Conservation (phyloP, 176 grass and related monocot genomes). For the Phoenix roebelenii region DNA sequence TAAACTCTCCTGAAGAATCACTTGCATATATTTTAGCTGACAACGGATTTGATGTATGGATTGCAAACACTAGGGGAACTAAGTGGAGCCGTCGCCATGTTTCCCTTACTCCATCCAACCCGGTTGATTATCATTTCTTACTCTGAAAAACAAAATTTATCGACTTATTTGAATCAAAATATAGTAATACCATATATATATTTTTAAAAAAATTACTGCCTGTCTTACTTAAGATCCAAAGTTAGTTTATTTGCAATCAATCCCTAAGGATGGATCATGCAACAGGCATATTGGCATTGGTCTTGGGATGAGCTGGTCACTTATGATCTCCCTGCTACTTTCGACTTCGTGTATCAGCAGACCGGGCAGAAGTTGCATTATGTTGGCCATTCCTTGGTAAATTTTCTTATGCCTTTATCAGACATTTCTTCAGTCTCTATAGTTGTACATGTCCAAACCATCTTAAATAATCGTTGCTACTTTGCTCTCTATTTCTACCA, state of each 20-base stretch:
- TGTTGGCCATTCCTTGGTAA: slow-evolving; percentile 85
- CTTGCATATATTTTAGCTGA: slow-evolving; percentile 70
- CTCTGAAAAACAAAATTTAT: no score
- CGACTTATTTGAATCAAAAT: no score
- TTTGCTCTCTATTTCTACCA: no score
- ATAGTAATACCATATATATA: no score
- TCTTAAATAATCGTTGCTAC: no score
- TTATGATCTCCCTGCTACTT: slow-evolving; percentile 55
- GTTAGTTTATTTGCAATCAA: no score
- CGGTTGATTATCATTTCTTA: slow-evolving; percentile 19
- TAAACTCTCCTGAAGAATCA: slow-evolving; percentile 57
- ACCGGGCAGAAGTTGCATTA: slow-evolving; percentile 71
- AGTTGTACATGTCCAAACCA: no score
- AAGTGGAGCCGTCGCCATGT: slow-evolving; percentile 53
- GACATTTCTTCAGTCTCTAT: no score
- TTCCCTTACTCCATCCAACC: slow-evolving; percentile 26
- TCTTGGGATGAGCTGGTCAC: slow-evolving; percentile 80
- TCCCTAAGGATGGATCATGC: neutral
- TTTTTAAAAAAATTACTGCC: no score
- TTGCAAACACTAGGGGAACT: slow-evolving; percentile 73
- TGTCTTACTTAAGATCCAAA: no score
- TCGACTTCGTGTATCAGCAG: slow-evolving; percentile 33
- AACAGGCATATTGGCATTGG: slow-evolving; percentile 78
- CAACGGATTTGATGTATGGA: slow-evolving; percentile 79
- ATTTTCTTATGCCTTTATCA: no score